Conservation (phyloP, 1,284 basidiomycete genomes). For the Trichosporon inkin region DNA sequence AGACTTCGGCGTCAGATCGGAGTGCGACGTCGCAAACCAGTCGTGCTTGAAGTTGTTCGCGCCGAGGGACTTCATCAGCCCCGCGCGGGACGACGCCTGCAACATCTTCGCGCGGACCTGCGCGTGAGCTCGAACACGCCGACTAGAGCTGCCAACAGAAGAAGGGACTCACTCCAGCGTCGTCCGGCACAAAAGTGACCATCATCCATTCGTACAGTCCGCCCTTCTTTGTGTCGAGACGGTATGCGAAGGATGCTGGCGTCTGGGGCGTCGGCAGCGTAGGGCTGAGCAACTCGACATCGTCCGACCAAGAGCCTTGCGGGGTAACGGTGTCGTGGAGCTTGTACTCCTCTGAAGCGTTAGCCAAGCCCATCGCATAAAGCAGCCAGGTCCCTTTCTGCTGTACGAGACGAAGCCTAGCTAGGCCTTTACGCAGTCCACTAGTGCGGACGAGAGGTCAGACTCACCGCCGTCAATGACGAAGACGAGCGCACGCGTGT, state of each 20-base stretch:
- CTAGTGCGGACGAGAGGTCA: not conserved
- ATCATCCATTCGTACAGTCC: slow-evolving; percentile 50
- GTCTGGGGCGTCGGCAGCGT: slow-evolving; percentile 42
- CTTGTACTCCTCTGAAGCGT: slow-evolving; percentile 37
- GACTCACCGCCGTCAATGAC: slow-evolving; percentile 47
- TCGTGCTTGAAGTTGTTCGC: slow-evolving; percentile 70
- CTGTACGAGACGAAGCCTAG: not conserved
- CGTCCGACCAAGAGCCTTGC: slow-evolving; percentile 39
- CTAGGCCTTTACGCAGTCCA: no score
- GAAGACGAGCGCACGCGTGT: slow-evolving; percentile 46
- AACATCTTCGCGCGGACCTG: slow-evolving; percentile 66
- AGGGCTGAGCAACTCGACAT: slow-evolving; percentile 38
- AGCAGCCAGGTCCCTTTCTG: not conserved
- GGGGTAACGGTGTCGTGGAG: slow-evolving; percentile 35
- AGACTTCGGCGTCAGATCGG: slow-evolving; percentile 53
- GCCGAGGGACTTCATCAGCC: slow-evolving; percentile 69
- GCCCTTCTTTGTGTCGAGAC: slow-evolving; percentile 39
- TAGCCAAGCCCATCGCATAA: not conserved
- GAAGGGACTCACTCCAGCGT: slow-evolving; percentile 41
- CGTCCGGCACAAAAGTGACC: slow-evolving; percentile 50
- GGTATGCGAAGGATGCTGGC: slow-evolving; percentile 48
- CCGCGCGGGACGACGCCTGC: slow-evolving; percentile 76
- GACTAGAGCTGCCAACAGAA: not conserved
- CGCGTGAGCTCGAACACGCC: slow-evolving; percentile 1
- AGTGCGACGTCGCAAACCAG: slow-evolving; percentile 69